Percentiles rank a stretch among this genome's conserved stretches.
phyloP scores from a whole-genome alignment of 345 rosid genomes.

The Ceriops zippeliana region DNA sequence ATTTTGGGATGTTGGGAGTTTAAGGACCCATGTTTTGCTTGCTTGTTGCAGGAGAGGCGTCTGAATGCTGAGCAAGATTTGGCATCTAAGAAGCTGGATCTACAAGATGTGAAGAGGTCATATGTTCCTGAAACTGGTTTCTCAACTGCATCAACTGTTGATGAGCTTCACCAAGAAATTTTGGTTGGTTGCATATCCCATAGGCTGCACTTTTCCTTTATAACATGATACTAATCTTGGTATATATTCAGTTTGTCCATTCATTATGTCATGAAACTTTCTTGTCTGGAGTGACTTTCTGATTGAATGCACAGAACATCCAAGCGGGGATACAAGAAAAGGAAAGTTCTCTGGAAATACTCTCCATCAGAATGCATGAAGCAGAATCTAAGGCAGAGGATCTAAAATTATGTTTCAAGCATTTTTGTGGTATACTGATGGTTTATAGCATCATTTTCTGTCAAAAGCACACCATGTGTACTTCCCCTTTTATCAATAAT shows the following conservation, averaged over 20 bases:
- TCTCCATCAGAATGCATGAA: conserved; percentile 39
- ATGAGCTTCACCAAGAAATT: conserved; percentile 78
- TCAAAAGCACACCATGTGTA: background rate
- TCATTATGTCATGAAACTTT: conserved; percentile 2
- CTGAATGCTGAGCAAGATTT: conserved; percentile 39
- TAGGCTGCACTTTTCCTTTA: background rate
- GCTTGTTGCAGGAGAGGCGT: conserved; percentile 54
- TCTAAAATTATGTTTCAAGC: conserved; percentile 55
- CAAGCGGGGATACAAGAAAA: conserved; percentile 52
- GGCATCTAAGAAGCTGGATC: conserved; percentile 46
- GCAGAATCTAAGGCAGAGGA: conserved; percentile 56
- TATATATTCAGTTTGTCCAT: conserved; percentile 10
- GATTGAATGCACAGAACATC: conserved; percentile 39
- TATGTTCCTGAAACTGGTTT: conserved; percentile 39
- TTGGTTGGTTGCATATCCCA: conserved; percentile 43
- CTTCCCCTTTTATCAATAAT: background rate
- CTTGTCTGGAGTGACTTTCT: conserved; percentile 8
- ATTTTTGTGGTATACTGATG: conserved; percentile 56
- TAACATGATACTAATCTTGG: conserved; percentile 14
- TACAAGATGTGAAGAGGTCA: conserved; percentile 59
- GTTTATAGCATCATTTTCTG: background rate
- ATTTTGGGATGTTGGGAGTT: no score
- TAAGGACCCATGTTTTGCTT: conserved; percentile 2
- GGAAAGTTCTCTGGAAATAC: conserved; percentile 43
- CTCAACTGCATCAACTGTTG: conserved; percentile 51